Conservation (phyloP, 1,284 basidiomycete genomes). For the Bjerkandera adusta region DNA sequence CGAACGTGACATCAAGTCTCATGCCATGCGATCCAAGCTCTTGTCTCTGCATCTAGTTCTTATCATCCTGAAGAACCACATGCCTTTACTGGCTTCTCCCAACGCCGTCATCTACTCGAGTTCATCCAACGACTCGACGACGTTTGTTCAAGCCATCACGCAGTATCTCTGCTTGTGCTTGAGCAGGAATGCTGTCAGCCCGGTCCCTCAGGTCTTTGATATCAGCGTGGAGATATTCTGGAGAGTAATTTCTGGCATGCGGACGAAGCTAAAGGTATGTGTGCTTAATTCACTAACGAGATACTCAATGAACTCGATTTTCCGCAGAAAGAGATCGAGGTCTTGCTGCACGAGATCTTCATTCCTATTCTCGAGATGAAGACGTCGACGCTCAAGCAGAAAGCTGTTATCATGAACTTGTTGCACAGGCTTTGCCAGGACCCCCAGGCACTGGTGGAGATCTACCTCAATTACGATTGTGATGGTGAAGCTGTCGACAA, state of each 20-base stretch:
- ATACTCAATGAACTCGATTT: background rate
- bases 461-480: conserved; percentile 98
- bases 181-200: conserved; percentile 94
- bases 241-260: conserved; percentile 90
- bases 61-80: conserved; percentile 89
- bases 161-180: conserved; percentile 94
- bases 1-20: conserved; percentile 90
- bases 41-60: conserved; percentile 91
- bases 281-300: background rate
- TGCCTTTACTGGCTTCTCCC: conserved; percentile 86
- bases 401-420: conserved; percentile 87
- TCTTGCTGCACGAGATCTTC: conserved; percentile 97
- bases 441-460: conserved; percentile 93
- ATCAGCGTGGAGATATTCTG: conserved; percentile 99
- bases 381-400: conserved; percentile 93
- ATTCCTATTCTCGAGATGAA: conserved; percentile 99
- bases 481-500: conserved; percentile 91
- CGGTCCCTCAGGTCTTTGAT: conserved; percentile 97
- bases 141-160: conserved; percentile 89
- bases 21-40: conserved; percentile 94
- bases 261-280: conserved; percentile 89
- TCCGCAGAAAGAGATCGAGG: conserved; percentile 95
- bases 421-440: conserved; percentile 87
- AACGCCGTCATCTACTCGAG: conserved; percentile 86
- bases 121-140: conserved; percentile 81